Evolutionary conservation across 2,329 filamentous ascomycete genomes (phyloP), one percentile per base, ranked within the genome.

Genomic region (Ophiostoma angusticollis): DNA sequence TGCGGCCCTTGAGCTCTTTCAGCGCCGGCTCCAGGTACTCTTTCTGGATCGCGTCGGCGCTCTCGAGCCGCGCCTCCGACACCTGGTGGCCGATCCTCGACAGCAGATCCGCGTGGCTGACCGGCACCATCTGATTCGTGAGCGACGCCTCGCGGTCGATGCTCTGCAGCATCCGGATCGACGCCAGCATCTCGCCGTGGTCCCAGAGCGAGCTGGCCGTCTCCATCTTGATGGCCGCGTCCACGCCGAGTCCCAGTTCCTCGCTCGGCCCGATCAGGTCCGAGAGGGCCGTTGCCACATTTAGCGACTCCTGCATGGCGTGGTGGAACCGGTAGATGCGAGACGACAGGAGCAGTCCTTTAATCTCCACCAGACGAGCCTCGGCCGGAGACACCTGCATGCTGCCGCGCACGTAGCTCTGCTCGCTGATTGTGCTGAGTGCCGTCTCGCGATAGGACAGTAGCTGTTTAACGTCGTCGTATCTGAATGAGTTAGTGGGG

Each of bases 171-270:
- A 96, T 87, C 27, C 79, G 73, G 43, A 98, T 94, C 0, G 91
- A 94, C 0, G 84, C 76, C 16, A 80, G 75, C 64, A 84, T 84
- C 57, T 98, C 89, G 11, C 86, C 86, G 54, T 94, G 82, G 45
- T 93, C 85, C 89, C 91, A 98, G 1, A 98, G 64, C 6, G 93
- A 85, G 51, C 82, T 85, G 9, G 93, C 87, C 7, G 84, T 74
- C 56, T 96, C 91, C 39, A 89, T 73, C 46, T 79, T 77, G 28
- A 86, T 74, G 11, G 78, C 78, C 11, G 78, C 82, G 52, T 86
- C 80, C 31, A 95, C 74, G 41, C 78, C 72, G 2, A 96, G 61
- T 0, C 81, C 84, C n/a, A 84, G 58, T 0, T 72, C 65, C 43
- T 71, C 68, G 53, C 83, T 91, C 4, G 77, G 65, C 6, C 65